These are phyloP conservation scores for Talaromyces liani DNA, from an alignment of 495 filamentous ascomycete genomes.

Conservation along the genomic window DNA sequence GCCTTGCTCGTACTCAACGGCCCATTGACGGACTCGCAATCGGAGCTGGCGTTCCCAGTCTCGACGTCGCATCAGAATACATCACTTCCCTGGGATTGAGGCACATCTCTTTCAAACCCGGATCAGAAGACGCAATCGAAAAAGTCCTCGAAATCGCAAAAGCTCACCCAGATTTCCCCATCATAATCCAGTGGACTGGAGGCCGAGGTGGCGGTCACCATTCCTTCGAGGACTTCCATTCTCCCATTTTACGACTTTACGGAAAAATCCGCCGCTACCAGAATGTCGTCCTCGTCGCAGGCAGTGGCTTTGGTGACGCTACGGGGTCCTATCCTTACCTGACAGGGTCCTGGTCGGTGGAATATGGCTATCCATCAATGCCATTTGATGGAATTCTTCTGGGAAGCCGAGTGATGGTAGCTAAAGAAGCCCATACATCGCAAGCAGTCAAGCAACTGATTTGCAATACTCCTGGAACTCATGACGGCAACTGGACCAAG, in stretches of 20 bases:
- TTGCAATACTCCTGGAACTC: conserved; percentile 78
- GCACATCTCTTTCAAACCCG: conserved; percentile 93
- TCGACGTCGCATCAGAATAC: conserved; percentile 90
- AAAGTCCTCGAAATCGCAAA: conserved; percentile 88
- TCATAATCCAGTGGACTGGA: conserved; percentile 92
- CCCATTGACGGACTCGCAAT: conserved; percentile 94
- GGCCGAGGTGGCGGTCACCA: conserved; percentile 92
- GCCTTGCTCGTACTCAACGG: conserved; percentile 61
- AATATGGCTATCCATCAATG: conserved; percentile 86
- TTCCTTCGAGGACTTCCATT: conserved; percentile 92
- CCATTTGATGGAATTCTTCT: conserved; percentile 88
- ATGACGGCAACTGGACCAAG: conserved; percentile 89
- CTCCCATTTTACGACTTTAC: conserved; percentile 89
- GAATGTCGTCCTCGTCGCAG: conserved; percentile 84
- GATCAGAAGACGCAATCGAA: conserved; percentile 83
- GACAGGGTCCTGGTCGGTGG: conserved; percentile 76
- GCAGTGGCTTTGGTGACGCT: conserved; percentile 85
- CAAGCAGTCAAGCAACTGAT: conserved; percentile 93
- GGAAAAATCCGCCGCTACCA: conserved; percentile 69
- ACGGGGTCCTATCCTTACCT: conserved; percentile 93
- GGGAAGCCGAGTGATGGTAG: conserved; percentile 88
- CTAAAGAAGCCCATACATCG: conserved; percentile 91
- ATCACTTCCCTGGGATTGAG: conserved; percentile 91
- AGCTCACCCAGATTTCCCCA: conserved; percentile 80
- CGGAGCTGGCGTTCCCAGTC: conserved; percentile 86